These are phyloP conservation scores for Taiozyma sp. DNA, from an alignment of 1,139 yeast genomes.

Conservation along the genomic window DNA sequence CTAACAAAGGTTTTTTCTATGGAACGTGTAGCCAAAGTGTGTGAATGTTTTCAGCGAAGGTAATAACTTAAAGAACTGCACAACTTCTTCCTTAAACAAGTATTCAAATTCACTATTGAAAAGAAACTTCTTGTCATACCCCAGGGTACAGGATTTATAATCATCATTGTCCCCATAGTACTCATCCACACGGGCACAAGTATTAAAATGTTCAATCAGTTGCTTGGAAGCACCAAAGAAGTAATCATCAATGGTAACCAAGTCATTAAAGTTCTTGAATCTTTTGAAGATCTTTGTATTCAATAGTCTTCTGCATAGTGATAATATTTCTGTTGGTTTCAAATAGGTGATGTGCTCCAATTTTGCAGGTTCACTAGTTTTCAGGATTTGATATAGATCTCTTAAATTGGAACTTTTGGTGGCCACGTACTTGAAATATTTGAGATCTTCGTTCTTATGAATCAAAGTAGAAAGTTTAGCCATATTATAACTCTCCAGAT, in stretches of 20 bases:
- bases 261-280: slow-evolving; percentile 7
- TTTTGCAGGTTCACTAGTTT: not conserved
- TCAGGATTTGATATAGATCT: not conserved
- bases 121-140: not conserved
- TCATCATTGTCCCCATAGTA: not conserved
- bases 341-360: not conserved
- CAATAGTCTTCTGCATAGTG: slow-evolving; percentile 9
- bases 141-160: not conserved
- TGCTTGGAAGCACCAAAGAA: slow-evolving; percentile 12
- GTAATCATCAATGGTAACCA: slow-evolving; percentile 14
- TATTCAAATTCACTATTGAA: slow-evolving; percentile 14
- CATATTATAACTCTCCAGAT: not conserved
- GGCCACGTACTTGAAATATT: not conserved
- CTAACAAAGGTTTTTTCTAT: slow-evolving; percentile 3
- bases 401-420: not conserved
- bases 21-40: slow-evolving; percentile 14
- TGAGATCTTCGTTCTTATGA: not conserved
- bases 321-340: slow-evolving; percentile 4
- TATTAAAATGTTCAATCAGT: slow-evolving; percentile 16
- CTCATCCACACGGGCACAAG: slow-evolving; percentile 12
- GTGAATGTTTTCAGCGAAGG: slow-evolving; percentile 8
- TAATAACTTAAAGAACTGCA: slow-evolving; percentile 6
- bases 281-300: slow-evolving; percentile 13
- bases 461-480: not conserved
- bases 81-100: slow-evolving; percentile 11